phyloP scores from a whole-genome alignment of 192 early-diverging fungal genomes.

The Coemansia interrupta region DNA sequence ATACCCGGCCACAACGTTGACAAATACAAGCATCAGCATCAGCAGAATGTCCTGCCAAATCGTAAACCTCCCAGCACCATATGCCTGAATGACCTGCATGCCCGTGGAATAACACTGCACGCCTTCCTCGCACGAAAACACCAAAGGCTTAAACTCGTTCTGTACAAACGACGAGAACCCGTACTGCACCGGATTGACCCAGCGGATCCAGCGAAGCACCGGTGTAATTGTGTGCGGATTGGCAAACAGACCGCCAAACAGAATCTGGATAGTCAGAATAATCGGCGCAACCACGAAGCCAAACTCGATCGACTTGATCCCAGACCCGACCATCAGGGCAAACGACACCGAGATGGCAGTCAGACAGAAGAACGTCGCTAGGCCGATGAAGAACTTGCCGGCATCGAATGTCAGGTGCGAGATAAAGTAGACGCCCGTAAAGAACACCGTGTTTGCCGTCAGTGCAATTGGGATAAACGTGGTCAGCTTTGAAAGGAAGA shows the following conservation, averaged over 20 bases:
- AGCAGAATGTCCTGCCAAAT: constrained; percentile 44
- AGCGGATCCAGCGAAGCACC: constrained; percentile 53
- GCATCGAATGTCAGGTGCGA: constrained; percentile 39
- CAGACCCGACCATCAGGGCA: constrained; percentile 42
- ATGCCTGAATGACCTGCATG: constrained; percentile 31
- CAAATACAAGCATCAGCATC: constrained; percentile 38
- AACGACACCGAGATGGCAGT: constrained; percentile 32
- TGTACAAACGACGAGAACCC: constrained; percentile 32
- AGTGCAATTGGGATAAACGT: constrained; percentile 45
- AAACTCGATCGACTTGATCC: constrained; percentile 34
- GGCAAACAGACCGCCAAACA: constrained; percentile 51
- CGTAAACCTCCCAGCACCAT: constrained; percentile 35
- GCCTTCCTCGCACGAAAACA: constrained; percentile 30
- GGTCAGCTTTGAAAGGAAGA: constrained; percentile 62
- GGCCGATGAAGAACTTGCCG: constrained; percentile 46
- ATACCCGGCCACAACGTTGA: constrained; percentile 26
- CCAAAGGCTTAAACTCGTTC: constrained; percentile 46
- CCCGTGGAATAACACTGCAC: constrained; percentile 38
- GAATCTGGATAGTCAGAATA: constrained; percentile 44
- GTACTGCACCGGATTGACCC: constrained; percentile 48
- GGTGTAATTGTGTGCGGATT: constrained; percentile 43
- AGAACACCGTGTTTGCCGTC: constrained; percentile 36
- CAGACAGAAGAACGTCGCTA: constrained; percentile 40
- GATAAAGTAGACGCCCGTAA: constrained; percentile 51
- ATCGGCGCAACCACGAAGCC: constrained; percentile 42